Evolutionary conservation across 208 protist species (phyloP).

Genomic region (Leishmania tarentolae): DNA sequence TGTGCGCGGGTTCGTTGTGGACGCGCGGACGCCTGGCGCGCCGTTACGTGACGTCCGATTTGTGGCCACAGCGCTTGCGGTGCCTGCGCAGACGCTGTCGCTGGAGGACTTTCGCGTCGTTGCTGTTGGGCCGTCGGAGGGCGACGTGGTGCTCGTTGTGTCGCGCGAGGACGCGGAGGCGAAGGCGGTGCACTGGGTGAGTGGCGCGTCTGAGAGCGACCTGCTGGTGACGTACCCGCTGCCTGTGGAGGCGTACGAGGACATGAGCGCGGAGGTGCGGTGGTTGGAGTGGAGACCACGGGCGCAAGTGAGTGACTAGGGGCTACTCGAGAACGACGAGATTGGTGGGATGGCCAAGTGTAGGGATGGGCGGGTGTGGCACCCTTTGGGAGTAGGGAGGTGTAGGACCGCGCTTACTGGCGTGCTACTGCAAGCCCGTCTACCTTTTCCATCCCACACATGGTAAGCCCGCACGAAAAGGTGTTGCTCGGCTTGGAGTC

Average conservation of each 20-base stretch:
- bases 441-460: background rate
- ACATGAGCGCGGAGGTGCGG: conserved; percentile 32
- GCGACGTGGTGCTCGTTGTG: conserved; percentile 35
- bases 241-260: conserved; percentile 42
- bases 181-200: conserved; percentile 49
- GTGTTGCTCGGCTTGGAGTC: background rate
- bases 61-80: conserved; percentile 26
- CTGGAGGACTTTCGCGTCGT: conserved; percentile 63
- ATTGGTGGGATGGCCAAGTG: background rate
- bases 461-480: background rate
- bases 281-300: conserved; percentile 23
- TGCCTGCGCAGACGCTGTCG: conserved; percentile 55
- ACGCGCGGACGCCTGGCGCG: conserved; percentile 23
- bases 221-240: conserved; percentile 50
- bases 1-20: conserved; percentile 41
- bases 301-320: background rate
- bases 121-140: conserved; percentile 22
- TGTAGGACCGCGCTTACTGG: background rate
- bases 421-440: background rate
- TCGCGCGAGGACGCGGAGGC: conserved; percentile 34
- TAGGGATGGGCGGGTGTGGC: background rate
- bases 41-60: background rate
- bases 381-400: background rate
- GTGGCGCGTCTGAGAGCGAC: conserved; percentile 44
- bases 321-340: background rate